Conservation (phyloP, 441 rosid species). For the Manihot esculenta region DNA sequence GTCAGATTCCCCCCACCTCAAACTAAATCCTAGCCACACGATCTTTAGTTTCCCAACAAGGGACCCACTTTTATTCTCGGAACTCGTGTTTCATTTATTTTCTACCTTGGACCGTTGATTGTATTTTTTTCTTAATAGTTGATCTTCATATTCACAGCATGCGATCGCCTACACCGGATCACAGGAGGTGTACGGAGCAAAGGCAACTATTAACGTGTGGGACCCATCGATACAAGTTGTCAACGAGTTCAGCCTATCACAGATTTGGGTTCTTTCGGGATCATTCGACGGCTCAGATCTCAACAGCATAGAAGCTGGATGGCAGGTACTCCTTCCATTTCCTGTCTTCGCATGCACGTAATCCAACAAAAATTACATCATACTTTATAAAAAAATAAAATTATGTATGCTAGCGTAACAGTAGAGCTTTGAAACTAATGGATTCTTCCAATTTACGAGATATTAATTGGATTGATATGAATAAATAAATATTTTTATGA, state of each 20-base stretch:
- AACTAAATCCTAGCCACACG: slow-evolving; percentile 1
- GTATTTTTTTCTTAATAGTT: neutral
- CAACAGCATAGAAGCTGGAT: slow-evolving; percentile 99
- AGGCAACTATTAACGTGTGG: slow-evolving; percentile 95
- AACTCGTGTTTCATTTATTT: neutral
- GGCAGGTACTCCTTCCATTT: slow-evolving; percentile 88
- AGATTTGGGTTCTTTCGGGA: slow-evolving; percentile 97
- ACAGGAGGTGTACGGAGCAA: slow-evolving; percentile 79
- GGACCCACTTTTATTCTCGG: neutral
- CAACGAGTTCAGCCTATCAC: slow-evolving; percentile 97
- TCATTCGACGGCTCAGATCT: slow-evolving; percentile 98
- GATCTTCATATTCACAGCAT: slow-evolving; percentile 44
- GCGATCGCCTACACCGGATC: slow-evolving; percentile 94
- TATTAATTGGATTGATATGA: too few relatives aligned
- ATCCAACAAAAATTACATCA: slow-evolving; percentile 7
- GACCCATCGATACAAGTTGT: slow-evolving; percentile 84
- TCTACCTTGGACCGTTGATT: neutral
- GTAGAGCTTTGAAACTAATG: too few relatives aligned
- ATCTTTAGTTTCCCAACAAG: neutral
- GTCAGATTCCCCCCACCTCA: neutral
- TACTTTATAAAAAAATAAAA: too few relatives aligned
- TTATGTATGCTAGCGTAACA: too few relatives aligned
- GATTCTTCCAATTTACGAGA: too few relatives aligned
- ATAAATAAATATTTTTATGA: too few relatives aligned
- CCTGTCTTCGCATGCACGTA: slow-evolving; percentile 33